phyloP scores from a whole-genome alignment of 2,329 filamentous ascomycete species.

The Fusarium subtropicale region DNA sequence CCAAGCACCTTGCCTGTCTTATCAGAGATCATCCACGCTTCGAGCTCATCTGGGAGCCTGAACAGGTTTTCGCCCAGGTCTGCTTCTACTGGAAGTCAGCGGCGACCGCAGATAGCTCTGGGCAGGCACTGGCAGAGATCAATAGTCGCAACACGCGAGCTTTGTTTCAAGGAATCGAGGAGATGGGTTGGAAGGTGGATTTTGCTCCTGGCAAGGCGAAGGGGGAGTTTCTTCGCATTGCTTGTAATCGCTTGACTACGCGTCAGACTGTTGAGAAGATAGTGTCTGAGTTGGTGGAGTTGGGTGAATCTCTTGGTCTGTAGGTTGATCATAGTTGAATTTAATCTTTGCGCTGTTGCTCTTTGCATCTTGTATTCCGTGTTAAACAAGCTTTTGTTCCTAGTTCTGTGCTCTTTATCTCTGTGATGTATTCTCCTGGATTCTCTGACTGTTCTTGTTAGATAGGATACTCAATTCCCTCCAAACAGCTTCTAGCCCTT shows the following conservation, averaged over 20 bases:
- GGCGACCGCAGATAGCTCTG: neutral
- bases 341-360: no score
- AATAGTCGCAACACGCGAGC: neutral
- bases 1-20: neutral
- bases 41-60: neutral
- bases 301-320: neutral
- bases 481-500: accelerated
- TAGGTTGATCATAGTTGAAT: neutral
- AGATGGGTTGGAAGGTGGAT: constrained; percentile 1
- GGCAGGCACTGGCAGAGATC: neutral
- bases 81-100: neutral
- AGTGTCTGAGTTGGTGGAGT: neutral
- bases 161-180: neutral
- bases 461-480: no score
- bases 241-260: constrained; percentile 1
- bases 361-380: no score
- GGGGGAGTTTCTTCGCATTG: constrained; percentile 1
- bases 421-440: no score
- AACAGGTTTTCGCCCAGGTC: neutral
- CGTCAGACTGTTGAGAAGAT: neutral
- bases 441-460: no score
- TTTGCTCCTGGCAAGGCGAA: neutral
- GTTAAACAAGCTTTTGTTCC: no score
- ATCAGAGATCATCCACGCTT: neutral
- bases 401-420: no score